A percentile compares a stretch with the other conserved stretches of the same genome.
Evolutionary conservation across 2,329 filamentous ascomycete species (phyloP).

Genomic region (Leptographium procerum): DNA sequence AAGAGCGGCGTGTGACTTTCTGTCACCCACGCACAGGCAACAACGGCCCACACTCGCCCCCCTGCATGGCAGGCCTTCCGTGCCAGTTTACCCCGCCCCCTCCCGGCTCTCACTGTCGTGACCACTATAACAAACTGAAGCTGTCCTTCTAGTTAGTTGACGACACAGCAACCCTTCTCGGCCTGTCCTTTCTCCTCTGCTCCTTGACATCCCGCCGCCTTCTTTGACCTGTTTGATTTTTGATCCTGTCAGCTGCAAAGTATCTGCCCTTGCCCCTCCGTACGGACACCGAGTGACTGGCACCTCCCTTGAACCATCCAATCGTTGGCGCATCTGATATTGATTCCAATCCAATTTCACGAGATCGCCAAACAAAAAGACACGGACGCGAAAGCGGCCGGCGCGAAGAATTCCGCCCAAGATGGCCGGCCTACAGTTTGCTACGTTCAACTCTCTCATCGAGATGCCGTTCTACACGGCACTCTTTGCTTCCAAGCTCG

Average conservation of each 20-base stretch:
- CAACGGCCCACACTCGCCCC: neutral
- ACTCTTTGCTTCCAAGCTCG: slow-evolving; percentile 86
- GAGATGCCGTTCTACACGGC: slow-evolving; percentile 91
- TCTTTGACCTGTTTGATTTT: neutral
- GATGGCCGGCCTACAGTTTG: slow-evolving; percentile 56
- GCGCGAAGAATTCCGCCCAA: neutral
- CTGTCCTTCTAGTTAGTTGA: neutral
- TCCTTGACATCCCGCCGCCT: neutral
- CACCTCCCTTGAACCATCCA: neutral
- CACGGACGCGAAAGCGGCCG: neutral
- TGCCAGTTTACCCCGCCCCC: neutral
- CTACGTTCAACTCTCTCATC: slow-evolving; percentile 85
- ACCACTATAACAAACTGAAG: neutral
- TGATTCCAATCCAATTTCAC: neutral
- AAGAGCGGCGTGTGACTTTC: neutral
- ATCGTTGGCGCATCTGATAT: neutral
- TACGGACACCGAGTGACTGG: neutral
- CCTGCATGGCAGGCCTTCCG: neutral
- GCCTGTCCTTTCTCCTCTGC: neutral
- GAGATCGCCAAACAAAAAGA: neutral
- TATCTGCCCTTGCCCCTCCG: neutral
- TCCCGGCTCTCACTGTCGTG: neutral
- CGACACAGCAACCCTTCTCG: neutral
- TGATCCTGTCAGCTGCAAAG: neutral
- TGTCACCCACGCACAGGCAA: neutral